These are phyloP conservation scores for Calophaca sinica DNA, from an alignment of 306 rosid genomes.

Conservation along the genomic window DNA sequence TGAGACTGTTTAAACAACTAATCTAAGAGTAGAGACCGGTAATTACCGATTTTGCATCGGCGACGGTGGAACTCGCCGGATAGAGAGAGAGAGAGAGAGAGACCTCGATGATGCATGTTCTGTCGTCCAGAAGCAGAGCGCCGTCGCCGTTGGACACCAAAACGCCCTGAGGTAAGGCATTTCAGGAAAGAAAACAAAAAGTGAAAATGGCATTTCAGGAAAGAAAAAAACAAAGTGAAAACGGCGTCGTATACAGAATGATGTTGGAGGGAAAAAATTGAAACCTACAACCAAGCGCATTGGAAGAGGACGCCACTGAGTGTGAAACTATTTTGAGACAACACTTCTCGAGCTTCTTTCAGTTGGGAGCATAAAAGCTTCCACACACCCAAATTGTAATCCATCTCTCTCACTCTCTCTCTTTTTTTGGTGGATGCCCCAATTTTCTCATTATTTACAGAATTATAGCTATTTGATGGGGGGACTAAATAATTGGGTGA, in stretches of 20 bases:
- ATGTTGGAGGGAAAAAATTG: not conserved
- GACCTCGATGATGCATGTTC: constrained; percentile 69
- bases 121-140: constrained; percentile 73
- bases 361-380: constrained; percentile 65
- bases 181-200: not conserved
- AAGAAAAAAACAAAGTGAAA: not conserved
- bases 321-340: constrained; percentile 50
- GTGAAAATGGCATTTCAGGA: constrained; percentile 16
- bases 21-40: not conserved
- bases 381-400: constrained; percentile 73
- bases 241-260: constrained; percentile 28
- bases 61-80: constrained; percentile 61
- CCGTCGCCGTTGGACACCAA: constrained; percentile 53
- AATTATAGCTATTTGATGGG: no score
- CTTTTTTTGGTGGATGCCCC: no score
- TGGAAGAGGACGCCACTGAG: constrained; percentile 85
- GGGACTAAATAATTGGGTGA: no score
- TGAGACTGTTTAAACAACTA: not conserved
- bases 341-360: constrained; percentile 57
- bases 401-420: constrained; percentile 50
- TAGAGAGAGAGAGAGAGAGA: constrained; percentile 62
- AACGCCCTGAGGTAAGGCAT: constrained; percentile 57
- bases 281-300: constrained; percentile 83
- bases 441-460: not conserved
- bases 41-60: constrained; percentile 63